Evolutionary conservation across 116 monocot species (phyloP).

Genomic region (Dioscorea cayenensis): DNA sequence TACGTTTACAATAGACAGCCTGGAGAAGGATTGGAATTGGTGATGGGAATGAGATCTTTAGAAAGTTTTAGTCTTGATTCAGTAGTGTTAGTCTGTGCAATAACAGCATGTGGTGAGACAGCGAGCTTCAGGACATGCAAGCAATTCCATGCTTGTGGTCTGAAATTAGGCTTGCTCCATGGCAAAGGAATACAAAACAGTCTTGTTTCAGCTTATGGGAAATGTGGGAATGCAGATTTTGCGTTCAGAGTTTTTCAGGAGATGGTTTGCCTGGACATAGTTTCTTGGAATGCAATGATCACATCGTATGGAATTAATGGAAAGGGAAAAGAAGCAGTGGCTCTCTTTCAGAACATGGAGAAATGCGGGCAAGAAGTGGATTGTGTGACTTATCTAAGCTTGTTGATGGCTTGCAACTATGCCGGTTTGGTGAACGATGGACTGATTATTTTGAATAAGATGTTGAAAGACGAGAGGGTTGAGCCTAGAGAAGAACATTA

Average conservation of each 20-base stretch:
- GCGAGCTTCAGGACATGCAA: neutral
- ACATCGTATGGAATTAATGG: conserved; percentile 2
- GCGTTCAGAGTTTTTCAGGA: conserved; percentile 1
- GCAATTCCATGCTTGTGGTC: conserved; percentile 1
- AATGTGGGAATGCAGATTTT: conserved; percentile 1
- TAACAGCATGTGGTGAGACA: conserved; percentile 1
- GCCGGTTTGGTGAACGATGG: conserved; percentile 35
- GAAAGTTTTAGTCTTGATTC: conserved; percentile 5
- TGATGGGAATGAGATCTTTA: neutral
- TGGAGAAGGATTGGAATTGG: conserved; percentile 4
- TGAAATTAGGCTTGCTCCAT: neutral
- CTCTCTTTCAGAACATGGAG: conserved; percentile 29
- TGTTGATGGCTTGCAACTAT: conserved; percentile 37
- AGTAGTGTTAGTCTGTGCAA: neutral
- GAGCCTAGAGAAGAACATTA: conserved; percentile 18
- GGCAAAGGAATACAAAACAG: neutral
- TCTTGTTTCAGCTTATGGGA: conserved; percentile 5
- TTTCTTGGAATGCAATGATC: conserved; percentile 8
- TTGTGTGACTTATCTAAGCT: conserved; percentile 25
- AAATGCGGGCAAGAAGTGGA: conserved; percentile 17
- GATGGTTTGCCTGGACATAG: neutral
- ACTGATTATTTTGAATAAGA: conserved; percentile 24
- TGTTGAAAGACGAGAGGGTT: conserved; percentile 24
- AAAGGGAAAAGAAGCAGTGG: conserved; percentile 9
- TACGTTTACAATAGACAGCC: conserved; percentile 15